A percentile compares a stretch with the other conserved stretches of the same genome.
These are phyloP conservation scores for Arctostaphylos glauca DNA, from an alignment of 148 eudicot genomes.

Conservation along the genomic window DNA sequence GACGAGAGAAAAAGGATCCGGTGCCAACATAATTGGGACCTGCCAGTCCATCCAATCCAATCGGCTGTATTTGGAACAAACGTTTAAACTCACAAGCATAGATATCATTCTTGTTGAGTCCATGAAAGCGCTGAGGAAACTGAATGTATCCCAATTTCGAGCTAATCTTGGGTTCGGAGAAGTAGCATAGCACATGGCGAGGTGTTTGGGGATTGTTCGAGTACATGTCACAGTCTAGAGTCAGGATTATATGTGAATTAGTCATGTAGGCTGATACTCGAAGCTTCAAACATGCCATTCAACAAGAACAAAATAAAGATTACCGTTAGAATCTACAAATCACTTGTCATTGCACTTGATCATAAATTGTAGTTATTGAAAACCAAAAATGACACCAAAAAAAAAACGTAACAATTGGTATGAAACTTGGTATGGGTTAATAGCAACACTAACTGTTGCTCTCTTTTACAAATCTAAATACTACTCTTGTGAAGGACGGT, in stretches of 20 bases:
- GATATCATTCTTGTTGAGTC: conserved; percentile 51
- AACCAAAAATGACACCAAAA: too few species aligned
- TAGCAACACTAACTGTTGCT: background rate
- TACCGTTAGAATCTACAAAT: background rate
- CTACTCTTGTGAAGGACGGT: too few species aligned
- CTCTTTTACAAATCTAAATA: too few species aligned
- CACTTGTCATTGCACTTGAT: background rate
- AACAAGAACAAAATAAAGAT: background rate
- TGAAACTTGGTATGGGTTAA: background rate
- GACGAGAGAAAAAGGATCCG: conserved; percentile 57
- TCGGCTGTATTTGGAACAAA: conserved; percentile 34
- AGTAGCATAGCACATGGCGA: conserved; percentile 50
- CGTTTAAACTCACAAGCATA: conserved; percentile 50
- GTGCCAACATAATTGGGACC: conserved; percentile 70
- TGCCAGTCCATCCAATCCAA: conserved; percentile 57
- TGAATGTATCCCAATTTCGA: conserved; percentile 56
- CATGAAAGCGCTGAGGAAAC: conserved; percentile 68
- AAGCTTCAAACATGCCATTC: conserved; percentile 28
- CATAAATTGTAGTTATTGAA: too few species aligned
- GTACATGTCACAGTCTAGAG: conserved; percentile 70
- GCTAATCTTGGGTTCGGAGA: conserved; percentile 25
- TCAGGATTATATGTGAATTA: conserved; percentile 66
- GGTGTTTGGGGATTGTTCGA: conserved; percentile 68
- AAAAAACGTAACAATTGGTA: background rate
- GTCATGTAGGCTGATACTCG: conserved; percentile 71